Conservation (phyloP, 495 filamentous ascomycete genomes). For the Xylaria scruposa region DNA sequence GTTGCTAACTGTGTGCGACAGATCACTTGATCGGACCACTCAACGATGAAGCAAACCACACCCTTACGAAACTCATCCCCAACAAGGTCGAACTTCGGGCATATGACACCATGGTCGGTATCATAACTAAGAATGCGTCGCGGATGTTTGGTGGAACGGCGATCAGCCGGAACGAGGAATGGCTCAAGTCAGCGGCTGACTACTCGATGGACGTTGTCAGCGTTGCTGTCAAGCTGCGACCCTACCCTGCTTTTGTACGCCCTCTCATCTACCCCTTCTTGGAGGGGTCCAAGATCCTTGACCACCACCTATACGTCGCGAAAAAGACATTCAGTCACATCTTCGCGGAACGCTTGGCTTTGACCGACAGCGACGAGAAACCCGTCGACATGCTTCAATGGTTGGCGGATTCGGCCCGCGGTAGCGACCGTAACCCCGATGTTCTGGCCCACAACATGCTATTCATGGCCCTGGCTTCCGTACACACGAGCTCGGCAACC, state of each 20-base stretch:
- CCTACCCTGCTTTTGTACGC: conserved; percentile 49
- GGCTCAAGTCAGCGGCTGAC: conserved; percentile 53
- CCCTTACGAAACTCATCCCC: conserved; percentile 25
- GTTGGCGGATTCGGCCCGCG: conserved; percentile 27
- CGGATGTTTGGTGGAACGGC: conserved; percentile 50
- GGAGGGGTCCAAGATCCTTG: conserved; percentile 28
- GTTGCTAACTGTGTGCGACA: conserved; percentile 4
- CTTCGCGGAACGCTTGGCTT: conserved; percentile 37
- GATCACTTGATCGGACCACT: conserved; percentile 28
- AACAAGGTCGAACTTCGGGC: conserved; percentile 26
- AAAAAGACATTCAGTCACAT: conserved; percentile 45
- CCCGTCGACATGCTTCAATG: conserved; percentile 29
- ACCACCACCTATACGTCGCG: conserved; percentile 37
- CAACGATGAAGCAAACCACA: conserved; percentile 28
- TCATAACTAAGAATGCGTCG: conserved; percentile 52
- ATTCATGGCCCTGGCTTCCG: conserved; percentile 46
- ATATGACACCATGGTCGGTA: conserved; percentile 36
- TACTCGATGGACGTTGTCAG: conserved; percentile 53
- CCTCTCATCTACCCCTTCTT: conserved; percentile 41
- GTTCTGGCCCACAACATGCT: conserved; percentile 29
- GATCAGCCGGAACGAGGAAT: conserved; percentile 50
- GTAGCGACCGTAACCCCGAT: conserved; percentile 26
- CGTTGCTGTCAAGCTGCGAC: conserved; percentile 46
- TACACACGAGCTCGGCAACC: conserved; percentile 58
- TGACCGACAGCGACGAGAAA: conserved; percentile 24